phyloP scores from a whole-genome alignment of 805 yeast genomes.

The Wickerhamiella cacticola region DNA sequence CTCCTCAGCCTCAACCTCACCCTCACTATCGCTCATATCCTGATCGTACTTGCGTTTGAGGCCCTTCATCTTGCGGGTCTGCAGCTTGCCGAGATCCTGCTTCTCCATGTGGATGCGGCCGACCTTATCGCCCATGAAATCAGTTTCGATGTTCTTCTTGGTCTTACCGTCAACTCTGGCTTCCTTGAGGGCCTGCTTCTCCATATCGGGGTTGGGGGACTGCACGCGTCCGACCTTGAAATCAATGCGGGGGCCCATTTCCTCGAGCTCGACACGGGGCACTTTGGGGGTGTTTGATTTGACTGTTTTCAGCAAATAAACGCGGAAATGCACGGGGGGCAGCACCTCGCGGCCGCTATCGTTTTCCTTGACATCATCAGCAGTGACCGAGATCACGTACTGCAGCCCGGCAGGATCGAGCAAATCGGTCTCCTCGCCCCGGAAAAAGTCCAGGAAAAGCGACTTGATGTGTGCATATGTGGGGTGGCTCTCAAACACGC shows the following conservation, averaged over 20 bases:
- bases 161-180: constrained; percentile 73
- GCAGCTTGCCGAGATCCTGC: constrained; percentile 81
- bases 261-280: constrained; percentile 89
- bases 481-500: constrained; percentile 82
- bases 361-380: constrained; percentile 64
- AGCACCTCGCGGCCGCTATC: constrained; percentile 37
- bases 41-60: constrained; percentile 79
- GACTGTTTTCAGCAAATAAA: constrained; percentile 70
- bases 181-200: constrained; percentile 71
- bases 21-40: constrained; percentile 40
- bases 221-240: constrained; percentile 82
- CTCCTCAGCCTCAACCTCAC: constrained; percentile 31
- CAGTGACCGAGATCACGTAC: constrained; percentile 70
- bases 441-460: constrained; percentile 76
- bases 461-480: constrained; percentile 76
- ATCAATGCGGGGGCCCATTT: constrained; percentile 91
- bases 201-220: constrained; percentile 72
- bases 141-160: constrained; percentile 81
- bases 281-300: constrained; percentile 59
- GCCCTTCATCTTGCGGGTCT: constrained; percentile 98
- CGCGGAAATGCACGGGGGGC: constrained; percentile 82
- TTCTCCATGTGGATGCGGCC: constrained; percentile 94
- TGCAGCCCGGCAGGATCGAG: constrained; percentile 95
- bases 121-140: constrained; percentile 87
- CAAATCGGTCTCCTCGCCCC: constrained; percentile 69